A percentile compares a stretch with the other conserved stretches of the same genome.
Evolutionary conservation across 2,329 filamentous ascomycete species (phyloP).

Genomic region (Epichloe glyceriae): DNA sequence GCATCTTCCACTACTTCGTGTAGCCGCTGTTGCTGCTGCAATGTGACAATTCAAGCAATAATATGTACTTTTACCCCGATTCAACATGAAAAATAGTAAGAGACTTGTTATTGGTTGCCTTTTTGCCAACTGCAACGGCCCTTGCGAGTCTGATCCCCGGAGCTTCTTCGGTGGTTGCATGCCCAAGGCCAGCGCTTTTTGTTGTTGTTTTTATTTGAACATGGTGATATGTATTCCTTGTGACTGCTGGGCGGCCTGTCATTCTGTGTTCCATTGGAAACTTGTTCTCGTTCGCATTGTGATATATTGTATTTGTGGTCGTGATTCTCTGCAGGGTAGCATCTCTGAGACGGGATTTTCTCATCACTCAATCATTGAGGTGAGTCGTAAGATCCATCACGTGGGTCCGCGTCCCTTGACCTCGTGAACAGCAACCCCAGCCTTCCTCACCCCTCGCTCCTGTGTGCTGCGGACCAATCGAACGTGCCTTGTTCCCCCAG

Average conservation of each 20-base stretch:
- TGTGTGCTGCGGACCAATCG: background rate
- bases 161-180: too few species aligned
- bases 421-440: background rate
- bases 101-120: constrained; percentile 31
- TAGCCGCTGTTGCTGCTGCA: constrained; percentile 10
- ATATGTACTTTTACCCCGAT: background rate
- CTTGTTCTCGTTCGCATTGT: too few species aligned
- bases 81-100: constrained; percentile 11
- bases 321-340: too few species aligned
- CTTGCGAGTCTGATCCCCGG: constrained; percentile 19
- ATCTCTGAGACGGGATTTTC: too few species aligned
- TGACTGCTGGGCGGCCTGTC: too few species aligned
- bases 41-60: background rate
- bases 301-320: too few species aligned
- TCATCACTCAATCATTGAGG: too few species aligned
- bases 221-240: too few species aligned
- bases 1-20: constrained; percentile 2
- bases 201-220: too few species aligned
- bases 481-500: background rate
- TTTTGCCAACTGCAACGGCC: constrained; percentile 28
- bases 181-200: too few species aligned
- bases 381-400: background rate
- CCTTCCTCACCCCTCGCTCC: background rate
- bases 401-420: background rate
- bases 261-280: too few species aligned